phyloP scores from a whole-genome alignment of 495 filamentous ascomycete genomes.

The Pseudomonodictys pantanalensis region DNA sequence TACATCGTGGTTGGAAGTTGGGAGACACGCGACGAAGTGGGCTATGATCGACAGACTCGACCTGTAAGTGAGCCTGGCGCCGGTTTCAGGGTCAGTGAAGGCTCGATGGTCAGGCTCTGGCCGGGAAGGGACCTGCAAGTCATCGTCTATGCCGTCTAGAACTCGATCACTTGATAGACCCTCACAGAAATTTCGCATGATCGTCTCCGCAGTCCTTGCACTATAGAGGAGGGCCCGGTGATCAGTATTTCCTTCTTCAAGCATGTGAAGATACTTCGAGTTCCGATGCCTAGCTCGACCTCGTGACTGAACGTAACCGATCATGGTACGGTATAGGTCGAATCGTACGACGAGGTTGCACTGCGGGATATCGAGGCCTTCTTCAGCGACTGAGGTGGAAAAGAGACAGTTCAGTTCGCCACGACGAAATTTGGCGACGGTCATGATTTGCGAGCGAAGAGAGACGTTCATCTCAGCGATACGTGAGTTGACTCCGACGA shows the following conservation, averaged over 20 bases:
- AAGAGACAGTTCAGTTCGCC: constrained; percentile 84
- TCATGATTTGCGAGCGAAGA: constrained; percentile 71
- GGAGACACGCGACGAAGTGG: constrained; percentile 53
- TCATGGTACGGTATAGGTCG: constrained; percentile 85
- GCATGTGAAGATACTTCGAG: constrained; percentile 81
- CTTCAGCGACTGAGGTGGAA: constrained; percentile 88
- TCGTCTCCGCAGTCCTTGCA: constrained; percentile 51
- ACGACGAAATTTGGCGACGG: constrained; percentile 71
- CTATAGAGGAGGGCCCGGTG: constrained; percentile 58
- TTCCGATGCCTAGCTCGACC: constrained; percentile 77
- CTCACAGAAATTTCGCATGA: constrained; percentile 72
- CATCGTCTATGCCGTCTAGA: constrained; percentile 59
- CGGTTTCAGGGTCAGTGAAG: constrained; percentile 62
- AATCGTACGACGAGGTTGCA: constrained; percentile 90
- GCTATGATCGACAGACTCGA: constrained; percentile 65
- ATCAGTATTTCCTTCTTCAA: constrained; percentile 61
- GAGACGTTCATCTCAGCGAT: constrained; percentile 58
- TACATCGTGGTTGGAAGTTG: constrained; percentile 56
- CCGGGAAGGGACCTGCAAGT: constrained; percentile 55
- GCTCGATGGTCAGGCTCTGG: constrained; percentile 52
- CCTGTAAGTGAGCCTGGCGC: constrained; percentile 77
- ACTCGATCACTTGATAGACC: constrained; percentile 72
- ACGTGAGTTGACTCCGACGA: constrained; percentile 59
- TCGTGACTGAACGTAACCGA: constrained; percentile 93
- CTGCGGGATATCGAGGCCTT: constrained; percentile 93